A percentile compares a stretch with the other conserved stretches of the same genome.
Evolutionary conservation across 2,329 filamentous ascomycete species (phyloP).

Genomic region (Spiromastix sp.): DNA sequence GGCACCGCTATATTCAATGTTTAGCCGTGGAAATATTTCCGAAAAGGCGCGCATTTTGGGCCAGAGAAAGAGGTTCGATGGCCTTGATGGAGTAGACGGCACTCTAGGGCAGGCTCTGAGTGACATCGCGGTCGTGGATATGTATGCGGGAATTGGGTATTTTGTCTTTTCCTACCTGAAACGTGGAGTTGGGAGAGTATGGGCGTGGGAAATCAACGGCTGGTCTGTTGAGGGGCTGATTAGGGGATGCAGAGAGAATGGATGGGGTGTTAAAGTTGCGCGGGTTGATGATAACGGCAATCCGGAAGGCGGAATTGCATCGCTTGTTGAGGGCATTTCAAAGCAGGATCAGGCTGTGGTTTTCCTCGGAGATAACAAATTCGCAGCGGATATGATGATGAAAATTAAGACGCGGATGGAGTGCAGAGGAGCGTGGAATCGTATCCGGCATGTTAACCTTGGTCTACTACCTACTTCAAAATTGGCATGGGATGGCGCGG

Average conservation of each 20-base stretch:
- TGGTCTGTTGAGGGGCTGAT: constrained; percentile 77
- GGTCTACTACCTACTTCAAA: constrained; percentile 46
- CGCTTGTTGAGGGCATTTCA: constrained; percentile 21
- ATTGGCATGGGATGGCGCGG: constrained; percentile 40
- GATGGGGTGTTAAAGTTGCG: constrained; percentile 53
- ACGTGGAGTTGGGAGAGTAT: constrained; percentile 56
- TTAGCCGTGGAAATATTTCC: constrained; percentile 77
- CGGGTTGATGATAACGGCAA: constrained; percentile 26
- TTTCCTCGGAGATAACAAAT: constrained; percentile 58
- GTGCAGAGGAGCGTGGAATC: constrained; percentile 21
- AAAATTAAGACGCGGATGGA: constrained; percentile 22
- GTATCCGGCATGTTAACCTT: constrained; percentile 48
- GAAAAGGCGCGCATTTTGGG: constrained; percentile 71
- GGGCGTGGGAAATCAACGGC: constrained; percentile 86
- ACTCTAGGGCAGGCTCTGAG: constrained; percentile 14
- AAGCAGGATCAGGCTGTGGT: constrained; percentile 51
- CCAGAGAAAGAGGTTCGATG: constrained; percentile 27
- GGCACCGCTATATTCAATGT: constrained; percentile 90
- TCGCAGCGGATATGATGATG: constrained; percentile 36
- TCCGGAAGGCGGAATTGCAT: constrained; percentile 12
- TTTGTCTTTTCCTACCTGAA: constrained; percentile 77
- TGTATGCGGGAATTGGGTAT: constrained; percentile 91
- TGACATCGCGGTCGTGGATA: constrained; percentile 49
- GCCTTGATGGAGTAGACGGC: constrained; percentile 14
- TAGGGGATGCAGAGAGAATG: constrained; percentile 61